These are phyloP conservation scores for Speleostelium caveatum DNA, from an alignment of 78 protist genomes.

Conservation along the genomic window DNA sequence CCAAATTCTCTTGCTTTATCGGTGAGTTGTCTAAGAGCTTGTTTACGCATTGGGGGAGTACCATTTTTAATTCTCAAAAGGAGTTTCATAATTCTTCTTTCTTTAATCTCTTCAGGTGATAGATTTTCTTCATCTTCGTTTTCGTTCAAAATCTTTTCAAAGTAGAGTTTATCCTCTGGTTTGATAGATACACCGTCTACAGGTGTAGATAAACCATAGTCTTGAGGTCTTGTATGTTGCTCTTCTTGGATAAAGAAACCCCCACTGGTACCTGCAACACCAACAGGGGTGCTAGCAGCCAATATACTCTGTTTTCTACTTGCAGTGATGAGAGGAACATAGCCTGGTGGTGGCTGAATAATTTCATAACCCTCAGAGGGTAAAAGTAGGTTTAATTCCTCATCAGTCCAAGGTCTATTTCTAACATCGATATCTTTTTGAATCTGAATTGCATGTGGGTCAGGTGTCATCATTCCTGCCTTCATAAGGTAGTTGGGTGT, in stretches of 20 bases:
- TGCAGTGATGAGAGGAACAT: conserved; percentile 93
- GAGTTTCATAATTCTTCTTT: conserved; percentile 94
- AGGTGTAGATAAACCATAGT: conserved; percentile 6
- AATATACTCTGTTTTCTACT: conserved; percentile 84
- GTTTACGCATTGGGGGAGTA: conserved; percentile 98
- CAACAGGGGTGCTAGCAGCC: conserved; percentile 89
- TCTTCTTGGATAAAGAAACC: conserved; percentile 81
- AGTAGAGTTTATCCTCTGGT: conserved; percentile 96
- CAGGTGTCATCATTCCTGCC: conserved; percentile 10
- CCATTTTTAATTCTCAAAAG: conserved; percentile 98
- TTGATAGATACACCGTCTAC: conserved; percentile 91
- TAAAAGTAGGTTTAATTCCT: conserved; percentile 95
- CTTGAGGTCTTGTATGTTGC: background rate
- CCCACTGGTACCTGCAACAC: conserved; percentile 48
- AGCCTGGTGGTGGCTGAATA: conserved; percentile 93
- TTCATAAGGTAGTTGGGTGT: background rate
- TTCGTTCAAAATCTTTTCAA: conserved; percentile 87
- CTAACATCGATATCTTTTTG: conserved; percentile 94
- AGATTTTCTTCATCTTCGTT: conserved; percentile 87
- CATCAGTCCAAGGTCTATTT: conserved; percentile 95
- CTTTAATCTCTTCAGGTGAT: conserved; percentile 90
- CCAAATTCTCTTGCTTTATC: conserved; percentile 98
- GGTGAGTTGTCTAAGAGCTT: conserved; percentile 95
- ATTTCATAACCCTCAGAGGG: conserved; percentile 96
- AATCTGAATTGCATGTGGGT: conserved; percentile 43